Evolutionary conservation across 345 rosid species (phyloP), one percentile per base, ranked within the genome.

Genomic region (Aurinia saxatilis): DNA sequence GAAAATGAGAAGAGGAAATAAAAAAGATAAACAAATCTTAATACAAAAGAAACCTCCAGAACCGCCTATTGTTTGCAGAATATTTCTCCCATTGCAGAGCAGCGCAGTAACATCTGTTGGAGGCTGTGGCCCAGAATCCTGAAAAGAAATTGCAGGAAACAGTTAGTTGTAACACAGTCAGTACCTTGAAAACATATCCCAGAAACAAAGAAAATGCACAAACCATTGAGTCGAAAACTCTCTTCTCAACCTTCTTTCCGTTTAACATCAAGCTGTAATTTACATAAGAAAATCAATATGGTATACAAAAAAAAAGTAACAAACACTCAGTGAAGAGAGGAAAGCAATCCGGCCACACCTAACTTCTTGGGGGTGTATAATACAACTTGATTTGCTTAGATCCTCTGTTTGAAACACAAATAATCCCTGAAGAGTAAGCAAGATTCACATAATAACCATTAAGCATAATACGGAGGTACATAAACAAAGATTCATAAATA

Each of bases 11-110:
- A 34, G 50, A 71, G 14, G n/a, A 63, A 14, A 27, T 42, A 38
- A 61, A 36, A 31, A 40, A 6, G 44, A 18, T 51, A 31, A 45
- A 38, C 34, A 50, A 45, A 36, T 21, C 36, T 35, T 41, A 33
- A 40, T 51, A 46, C 35, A 63, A 67, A 53, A 31, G 15, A 68
- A 84, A 89, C 98, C 91, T 55, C 66, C 60, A 68, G 84, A 89
- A 68, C 80, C 75, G 27, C 99, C 99, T 67, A 93, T 72, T 18
- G 83, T 86, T 84, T 93, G 99, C 62, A 93, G 84, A 73, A 93
- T 80, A 77, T 93, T 93, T 47, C 95, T 73, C 63, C 99, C 99
- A 60, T 68, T 73, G 55, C 81, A 77, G 50, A 93, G 82, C 77
- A 90, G 63, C 23, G 56, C 12, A 57, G 77, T 78, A 63, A 93